A percentile compares a stretch with the other conserved stretches of the same genome.
phyloP scores from a whole-genome alignment of 306 rosid genomes.

The Mucuna pruriens region DNA sequence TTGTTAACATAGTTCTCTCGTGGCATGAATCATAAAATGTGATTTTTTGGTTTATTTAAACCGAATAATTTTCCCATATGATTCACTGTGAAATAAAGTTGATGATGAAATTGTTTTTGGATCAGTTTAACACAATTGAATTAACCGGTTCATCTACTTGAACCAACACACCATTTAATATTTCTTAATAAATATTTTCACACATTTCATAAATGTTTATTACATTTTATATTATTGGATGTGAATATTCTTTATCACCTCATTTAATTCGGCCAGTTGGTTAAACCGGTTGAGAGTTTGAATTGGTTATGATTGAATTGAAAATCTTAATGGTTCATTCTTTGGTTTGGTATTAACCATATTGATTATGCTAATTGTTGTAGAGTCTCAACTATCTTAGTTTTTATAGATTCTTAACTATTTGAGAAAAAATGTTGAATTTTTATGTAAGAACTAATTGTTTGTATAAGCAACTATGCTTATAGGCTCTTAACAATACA shows the following conservation, averaged over 20 bases:
- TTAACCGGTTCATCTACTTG: background rate
- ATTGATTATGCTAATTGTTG: background rate
- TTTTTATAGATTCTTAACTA: too few species aligned
- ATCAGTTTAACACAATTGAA: background rate
- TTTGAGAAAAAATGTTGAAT: too few species aligned
- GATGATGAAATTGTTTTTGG: background rate
- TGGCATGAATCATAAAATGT: conserved; percentile 1
- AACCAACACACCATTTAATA: background rate
- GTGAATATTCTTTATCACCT: background rate
- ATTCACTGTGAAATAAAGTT: background rate
- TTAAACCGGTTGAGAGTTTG: background rate
- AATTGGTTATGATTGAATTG: background rate
- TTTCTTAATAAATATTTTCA: background rate
- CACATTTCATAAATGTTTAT: background rate
- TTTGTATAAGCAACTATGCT: too few species aligned
- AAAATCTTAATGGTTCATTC: background rate
- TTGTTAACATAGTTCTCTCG: conserved; percentile 2
- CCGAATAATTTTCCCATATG: background rate
- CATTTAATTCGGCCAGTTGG: background rate
- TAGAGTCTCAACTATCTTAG: too few species aligned
- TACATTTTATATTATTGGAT: background rate
- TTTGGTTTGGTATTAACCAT: background rate
- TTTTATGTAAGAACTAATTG: too few species aligned
- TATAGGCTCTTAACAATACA: too few species aligned
- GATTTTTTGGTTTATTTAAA: background rate